Evolutionary conservation across 2,329 filamentous ascomycete species (phyloP), one percentile per base, ranked within the genome.

Genomic region (Aureobasidium leucospermi): DNA sequence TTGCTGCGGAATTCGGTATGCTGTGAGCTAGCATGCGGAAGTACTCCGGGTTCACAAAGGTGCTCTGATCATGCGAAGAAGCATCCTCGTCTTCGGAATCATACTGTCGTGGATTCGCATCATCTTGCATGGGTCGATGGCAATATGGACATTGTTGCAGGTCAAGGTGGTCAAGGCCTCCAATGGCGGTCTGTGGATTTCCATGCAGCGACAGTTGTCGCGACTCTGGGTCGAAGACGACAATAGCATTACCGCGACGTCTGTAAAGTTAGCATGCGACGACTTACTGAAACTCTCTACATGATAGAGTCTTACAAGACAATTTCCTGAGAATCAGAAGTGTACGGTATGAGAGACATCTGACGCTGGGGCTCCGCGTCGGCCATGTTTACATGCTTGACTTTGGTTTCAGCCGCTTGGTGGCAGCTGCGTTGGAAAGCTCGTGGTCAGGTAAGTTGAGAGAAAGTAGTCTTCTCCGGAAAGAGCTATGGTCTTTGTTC

Each of bases 41-140:
- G 78, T 99, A 99, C 55, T 91, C 85, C 2, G 92, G 92, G 68
- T 92, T 87, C 66, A 96, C 88, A 70, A 92, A 97, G 60, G 86
- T 81, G 39, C 77, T 73, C 57, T 71, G 67, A 68, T 71, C 63
- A 66, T 70, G 65, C 62, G 71, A 58, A 63, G 73, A 67, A 53
- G 71, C 64, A 3, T 66, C 67, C 32, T 68, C 64, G 2, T 67
- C 67, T 42, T 68, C 67, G 5, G 66, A 41, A 41, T 58, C 43
- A 41, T 47, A 58, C 9, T 58, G 55, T 1, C n/a, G 55, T 10
- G 42, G 19, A 19, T 67, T 61, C 4, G 56, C 80, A 73, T 42
- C 80, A 71, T 73, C 85, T 32, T 75, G 78, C 65, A 84, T 81
- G 16, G 90, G 85, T 57, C 89, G 87, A 70, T 91, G 89, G 71